Conservation (phyloP, 345 rosid genomes). For the Eucalyptus pauciflora region DNA sequence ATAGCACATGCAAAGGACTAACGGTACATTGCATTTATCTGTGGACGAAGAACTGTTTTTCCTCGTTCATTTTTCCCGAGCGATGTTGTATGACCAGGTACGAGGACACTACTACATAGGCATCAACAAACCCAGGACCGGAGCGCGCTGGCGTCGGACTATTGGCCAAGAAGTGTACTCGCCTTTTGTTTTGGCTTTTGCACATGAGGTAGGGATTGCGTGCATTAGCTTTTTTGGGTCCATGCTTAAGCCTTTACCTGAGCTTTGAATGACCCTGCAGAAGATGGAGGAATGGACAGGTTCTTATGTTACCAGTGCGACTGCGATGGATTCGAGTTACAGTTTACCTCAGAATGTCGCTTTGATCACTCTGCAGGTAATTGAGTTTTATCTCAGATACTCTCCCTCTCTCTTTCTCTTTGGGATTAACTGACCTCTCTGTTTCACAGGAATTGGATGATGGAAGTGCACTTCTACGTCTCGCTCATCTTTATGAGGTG, state of each 20-base stretch:
- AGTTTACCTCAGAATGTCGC: constrained; percentile 71
- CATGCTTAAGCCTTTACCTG: not conserved
- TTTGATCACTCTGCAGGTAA: constrained; percentile 72
- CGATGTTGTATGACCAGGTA: constrained; percentile 15
- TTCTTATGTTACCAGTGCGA: constrained; percentile 22
- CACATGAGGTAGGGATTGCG: constrained; percentile 39
- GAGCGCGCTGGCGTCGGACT: constrained; percentile 67
- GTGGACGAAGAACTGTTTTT: not conserved
- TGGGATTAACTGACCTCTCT: not conserved
- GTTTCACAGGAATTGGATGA: constrained; percentile 46
- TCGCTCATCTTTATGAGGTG: constrained; percentile 88
- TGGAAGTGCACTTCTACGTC: constrained; percentile 60
- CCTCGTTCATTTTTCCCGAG: not conserved
- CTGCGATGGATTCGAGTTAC: constrained; percentile 52
- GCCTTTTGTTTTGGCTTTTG: constrained; percentile 62
- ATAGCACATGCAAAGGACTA: constrained; percentile 42
- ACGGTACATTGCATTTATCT: constrained; percentile 20
- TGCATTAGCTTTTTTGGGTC: not conserved
- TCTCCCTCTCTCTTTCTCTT: not conserved
- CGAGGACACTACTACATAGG: constrained; percentile 67
- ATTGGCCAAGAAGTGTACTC: constrained; percentile 76
- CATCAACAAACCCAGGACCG: constrained; percentile 39
- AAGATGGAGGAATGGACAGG: constrained; percentile 38
- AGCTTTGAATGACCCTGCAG: constrained; percentile 1
- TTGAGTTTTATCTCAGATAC: not conserved